Conservation (phyloP, 768 basidiomycete species). For the Steccherinum ochraceum region DNA sequence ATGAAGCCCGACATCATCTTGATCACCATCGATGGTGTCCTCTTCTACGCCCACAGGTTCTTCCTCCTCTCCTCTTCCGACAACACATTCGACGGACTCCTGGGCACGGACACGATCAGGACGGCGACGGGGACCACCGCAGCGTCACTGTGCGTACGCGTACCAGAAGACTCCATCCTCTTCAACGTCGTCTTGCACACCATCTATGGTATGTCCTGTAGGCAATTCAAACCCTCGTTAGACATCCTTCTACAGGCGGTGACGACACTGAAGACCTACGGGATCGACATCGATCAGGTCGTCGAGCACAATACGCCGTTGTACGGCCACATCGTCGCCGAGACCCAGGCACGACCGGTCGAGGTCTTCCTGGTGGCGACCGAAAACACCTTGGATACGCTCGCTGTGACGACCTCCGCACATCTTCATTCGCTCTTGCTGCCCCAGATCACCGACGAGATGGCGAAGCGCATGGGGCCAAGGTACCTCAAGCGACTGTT, state of each 20-base stretch:
- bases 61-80: conserved; percentile 16
- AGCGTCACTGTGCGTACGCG: conserved; percentile 10
- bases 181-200: conserved; percentile 30
- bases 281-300: conserved; percentile 15
- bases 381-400: conserved; percentile 25
- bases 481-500: conserved; percentile 34
- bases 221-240: conserved; percentile 22
- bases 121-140: conserved; percentile 1
- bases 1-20: conserved; percentile 20
- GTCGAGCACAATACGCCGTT: conserved; percentile 25
- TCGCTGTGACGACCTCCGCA: conserved; percentile 33
- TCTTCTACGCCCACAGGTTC: conserved; percentile 26
- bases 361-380: conserved; percentile 38
- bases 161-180: conserved; percentile 22
- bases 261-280: conserved; percentile 21
- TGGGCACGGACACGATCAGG: conserved; percentile 10
- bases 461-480: conserved; percentile 31
- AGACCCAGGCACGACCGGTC: conserved; percentile 29
- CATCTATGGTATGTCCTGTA: conserved; percentile 24
- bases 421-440: conserved; percentile 31
- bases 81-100: conserved; percentile 20
- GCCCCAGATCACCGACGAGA: conserved; percentile 28
- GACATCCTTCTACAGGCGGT: conserved; percentile 22
- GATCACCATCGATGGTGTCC: conserved; percentile 22
- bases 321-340: conserved; percentile 26